A percentile compares a stretch with the other conserved stretches of the same genome.
Conservation (phyloP, 2,329 filamentous ascomycete genomes). For the Cercospora brassicicola region DNA sequence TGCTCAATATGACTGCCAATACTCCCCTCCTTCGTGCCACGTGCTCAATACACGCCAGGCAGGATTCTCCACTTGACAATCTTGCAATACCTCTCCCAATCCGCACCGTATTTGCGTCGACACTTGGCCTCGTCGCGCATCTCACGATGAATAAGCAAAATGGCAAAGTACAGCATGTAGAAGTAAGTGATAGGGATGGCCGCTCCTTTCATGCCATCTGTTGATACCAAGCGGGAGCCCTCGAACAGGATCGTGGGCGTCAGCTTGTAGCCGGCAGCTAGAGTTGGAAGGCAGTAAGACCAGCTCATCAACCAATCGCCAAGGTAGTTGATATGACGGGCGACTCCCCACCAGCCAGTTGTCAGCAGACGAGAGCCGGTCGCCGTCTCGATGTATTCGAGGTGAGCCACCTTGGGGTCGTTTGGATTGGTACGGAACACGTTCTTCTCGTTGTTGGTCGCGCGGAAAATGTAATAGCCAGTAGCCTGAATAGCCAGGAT, state of each 20-base stretch:
- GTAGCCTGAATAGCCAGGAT: conserved; percentile 66
- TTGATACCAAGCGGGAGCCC: conserved; percentile 59
- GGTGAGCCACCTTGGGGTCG: conserved; percentile 74
- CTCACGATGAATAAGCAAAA: conserved; percentile 83
- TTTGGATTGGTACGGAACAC: conserved; percentile 83
- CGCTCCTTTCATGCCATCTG: conserved; percentile 69
- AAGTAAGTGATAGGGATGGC: conserved; percentile 91
- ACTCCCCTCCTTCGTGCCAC: neutral
- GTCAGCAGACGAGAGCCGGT: conserved; percentile 77
- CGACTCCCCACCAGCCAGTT: conserved; percentile 89
- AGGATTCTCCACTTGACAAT: conserved; percentile 79
- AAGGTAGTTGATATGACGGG: conserved; percentile 92
- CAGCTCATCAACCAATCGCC: conserved; percentile 94
- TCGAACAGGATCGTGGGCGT: conserved; percentile 58
- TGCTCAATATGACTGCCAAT: neutral
- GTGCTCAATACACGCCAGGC: conserved; percentile 72
- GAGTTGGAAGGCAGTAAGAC: conserved; percentile 85
- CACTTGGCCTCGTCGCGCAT: conserved; percentile 89
- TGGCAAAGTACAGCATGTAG: conserved; percentile 86
- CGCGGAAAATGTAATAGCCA: conserved; percentile 90
- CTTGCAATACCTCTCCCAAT: conserved; percentile 87
- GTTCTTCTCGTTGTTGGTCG: conserved; percentile 95
- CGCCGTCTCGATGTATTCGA: conserved; percentile 83
- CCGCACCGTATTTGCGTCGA: conserved; percentile 81
- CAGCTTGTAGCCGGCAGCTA: conserved; percentile 77